Conservation (phyloP, 2,329 filamentous ascomycete species). For the Cryphonectria parasitica region DNA sequence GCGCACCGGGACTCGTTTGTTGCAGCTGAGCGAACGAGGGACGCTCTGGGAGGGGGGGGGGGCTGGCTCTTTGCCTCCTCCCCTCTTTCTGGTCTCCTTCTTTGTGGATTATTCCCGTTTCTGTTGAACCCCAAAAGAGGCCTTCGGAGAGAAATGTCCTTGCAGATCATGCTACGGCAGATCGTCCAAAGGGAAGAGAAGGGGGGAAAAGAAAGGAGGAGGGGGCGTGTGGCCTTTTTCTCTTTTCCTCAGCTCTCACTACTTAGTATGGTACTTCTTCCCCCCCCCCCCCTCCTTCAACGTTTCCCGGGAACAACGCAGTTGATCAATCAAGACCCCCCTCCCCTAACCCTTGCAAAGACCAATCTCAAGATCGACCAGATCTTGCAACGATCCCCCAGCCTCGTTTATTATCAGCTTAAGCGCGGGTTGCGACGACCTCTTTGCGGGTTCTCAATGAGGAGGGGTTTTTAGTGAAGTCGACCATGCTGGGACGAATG, state of each 20-base stretch:
- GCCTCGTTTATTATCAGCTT: constrained; percentile 21
- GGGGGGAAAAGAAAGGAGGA: neutral
- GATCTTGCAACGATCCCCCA: constrained; percentile 30
- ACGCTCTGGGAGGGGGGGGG: neutral
- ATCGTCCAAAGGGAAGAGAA: constrained; percentile 9
- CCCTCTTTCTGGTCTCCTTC: neutral
- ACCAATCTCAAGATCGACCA: constrained; percentile 25
- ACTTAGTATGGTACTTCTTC: neutral
- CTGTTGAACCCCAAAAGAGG: neutral
- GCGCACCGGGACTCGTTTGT: neutral
- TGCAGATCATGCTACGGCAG: constrained; percentile 14
- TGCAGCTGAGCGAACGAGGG: neutral
- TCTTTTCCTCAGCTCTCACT: neutral
- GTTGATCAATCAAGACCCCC: constrained; percentile 21
- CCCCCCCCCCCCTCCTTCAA: neutral
- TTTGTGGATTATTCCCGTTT: neutral
- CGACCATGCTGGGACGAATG: constrained; percentile 5
- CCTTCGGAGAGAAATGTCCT: neutral
- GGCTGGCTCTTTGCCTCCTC: neutral
- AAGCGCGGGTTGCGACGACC: constrained; percentile 27
- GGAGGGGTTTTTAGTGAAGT: neutral
- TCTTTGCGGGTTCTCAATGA: neutral
- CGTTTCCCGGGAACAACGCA: neutral
- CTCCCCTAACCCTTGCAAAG: constrained; percentile 4
- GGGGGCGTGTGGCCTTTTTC: too few relatives aligned